Evolutionary conservation across 768 basidiomycete genomes (phyloP).

Genomic region (Lyophyllum decastes): DNA sequence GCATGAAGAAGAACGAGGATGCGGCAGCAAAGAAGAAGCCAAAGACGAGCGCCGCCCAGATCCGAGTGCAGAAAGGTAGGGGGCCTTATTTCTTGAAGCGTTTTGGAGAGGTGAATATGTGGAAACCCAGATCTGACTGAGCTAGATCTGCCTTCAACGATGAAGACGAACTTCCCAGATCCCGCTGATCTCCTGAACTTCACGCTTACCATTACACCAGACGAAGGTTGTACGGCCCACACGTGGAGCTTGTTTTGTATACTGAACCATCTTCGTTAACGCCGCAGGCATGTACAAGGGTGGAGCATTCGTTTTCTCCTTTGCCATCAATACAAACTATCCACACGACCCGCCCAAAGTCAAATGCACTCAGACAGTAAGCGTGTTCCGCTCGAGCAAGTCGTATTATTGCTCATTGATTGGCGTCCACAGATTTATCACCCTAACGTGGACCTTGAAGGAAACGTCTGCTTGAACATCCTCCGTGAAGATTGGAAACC

Average conservation of each 20-base stretch:
- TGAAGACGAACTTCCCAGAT: conserved; percentile 95
- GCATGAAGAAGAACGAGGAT: conserved; percentile 99
- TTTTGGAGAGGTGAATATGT: neutral
- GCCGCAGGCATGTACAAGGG: conserved; percentile 94
- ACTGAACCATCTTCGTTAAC: neutral
- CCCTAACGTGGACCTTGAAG: conserved; percentile 96
- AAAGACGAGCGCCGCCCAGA: conserved; percentile 97
- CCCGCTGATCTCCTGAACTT: conserved; percentile 96
- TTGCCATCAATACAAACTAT: conserved; percentile 96
- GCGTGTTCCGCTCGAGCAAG: conserved; percentile 24
- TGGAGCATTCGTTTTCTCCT: conserved; percentile 90
- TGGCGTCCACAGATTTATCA: conserved; percentile 81
- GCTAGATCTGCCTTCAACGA: conserved; percentile 92
- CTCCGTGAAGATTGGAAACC: conserved; percentile 99
- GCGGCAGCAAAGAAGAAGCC: conserved; percentile 97
- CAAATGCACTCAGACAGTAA: conserved; percentile 91
- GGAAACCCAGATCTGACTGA: conserved; percentile 82
- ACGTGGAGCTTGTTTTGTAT: conserved; percentile 1
- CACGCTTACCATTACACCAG: conserved; percentile 90
- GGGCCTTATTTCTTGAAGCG: conserved; percentile 7
- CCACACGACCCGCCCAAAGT: conserved; percentile 99
- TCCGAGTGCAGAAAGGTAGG: conserved; percentile 98
- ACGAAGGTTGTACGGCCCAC: conserved; percentile 71
- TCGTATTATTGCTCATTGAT: conserved; percentile 9
- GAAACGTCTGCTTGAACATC: conserved; percentile 98